phyloP scores from a whole-genome alignment of 1,284 basidiomycete genomes.

The Leccinum ponderosum region DNA sequence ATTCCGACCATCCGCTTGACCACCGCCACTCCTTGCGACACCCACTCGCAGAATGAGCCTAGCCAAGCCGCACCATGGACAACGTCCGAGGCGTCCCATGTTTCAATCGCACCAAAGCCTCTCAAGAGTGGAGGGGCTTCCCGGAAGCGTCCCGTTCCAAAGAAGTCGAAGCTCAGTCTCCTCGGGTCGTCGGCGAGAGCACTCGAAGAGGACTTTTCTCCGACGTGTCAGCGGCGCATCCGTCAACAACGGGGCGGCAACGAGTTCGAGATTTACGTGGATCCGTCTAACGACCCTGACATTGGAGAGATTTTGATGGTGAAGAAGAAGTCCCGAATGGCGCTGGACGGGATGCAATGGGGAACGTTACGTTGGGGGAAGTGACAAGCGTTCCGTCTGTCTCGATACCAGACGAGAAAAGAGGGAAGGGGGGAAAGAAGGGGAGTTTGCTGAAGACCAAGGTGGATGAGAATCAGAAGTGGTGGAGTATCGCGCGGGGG shows the following conservation, averaged over 20 bases:
- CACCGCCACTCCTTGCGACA: conserved; percentile 61
- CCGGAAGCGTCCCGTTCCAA: conserved; percentile 66
- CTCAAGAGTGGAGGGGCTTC: conserved; percentile 28
- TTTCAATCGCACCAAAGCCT: conserved; percentile 35
- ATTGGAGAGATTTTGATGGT: conserved; percentile 70
- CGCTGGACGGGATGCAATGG: conserved; percentile 64
- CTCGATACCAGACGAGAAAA: conserved; percentile 34
- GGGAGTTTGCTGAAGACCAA: conserved; percentile 37
- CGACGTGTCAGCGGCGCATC: conserved; percentile 53
- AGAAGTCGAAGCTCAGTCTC: conserved; percentile 67
- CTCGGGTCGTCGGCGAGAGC: conserved; percentile 42
- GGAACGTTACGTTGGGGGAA: conserved; percentile 48
- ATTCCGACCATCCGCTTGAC: conserved; percentile 68
- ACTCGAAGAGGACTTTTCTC: conserved; percentile 54
- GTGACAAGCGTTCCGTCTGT: conserved; percentile 55
- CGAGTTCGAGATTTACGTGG: conserved; percentile 74
- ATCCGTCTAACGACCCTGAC: conserved; percentile 62
- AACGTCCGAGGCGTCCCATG: conserved; percentile 28
- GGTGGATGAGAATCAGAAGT: conserved; percentile 63
- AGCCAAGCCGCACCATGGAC: conserved; percentile 38
- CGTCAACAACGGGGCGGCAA: conserved; percentile 41
- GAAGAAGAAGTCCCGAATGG: conserved; percentile 72
- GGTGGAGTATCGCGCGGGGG: conserved; percentile 77
- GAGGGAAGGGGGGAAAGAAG: conserved; percentile 26
- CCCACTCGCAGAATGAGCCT: conserved; percentile 42